Percentiles rank a stretch among this genome's conserved stretches.
Evolutionary conservation across 1,284 basidiomycete genomes (phyloP).

Genomic region (Ceratobasidium sp.): DNA sequence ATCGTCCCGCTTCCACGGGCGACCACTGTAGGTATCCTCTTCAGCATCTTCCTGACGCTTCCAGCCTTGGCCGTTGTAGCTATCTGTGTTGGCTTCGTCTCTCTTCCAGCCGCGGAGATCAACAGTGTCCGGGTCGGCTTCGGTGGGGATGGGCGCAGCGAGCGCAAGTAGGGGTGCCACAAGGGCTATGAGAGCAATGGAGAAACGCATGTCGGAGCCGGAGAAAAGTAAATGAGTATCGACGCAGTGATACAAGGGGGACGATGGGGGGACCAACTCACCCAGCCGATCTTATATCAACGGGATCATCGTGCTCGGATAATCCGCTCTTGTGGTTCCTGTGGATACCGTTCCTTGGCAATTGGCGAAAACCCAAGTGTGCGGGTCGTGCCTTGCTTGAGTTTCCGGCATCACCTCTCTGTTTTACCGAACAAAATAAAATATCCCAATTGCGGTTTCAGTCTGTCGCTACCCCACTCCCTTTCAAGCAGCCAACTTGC

Average conservation of each 20-base stretch:
- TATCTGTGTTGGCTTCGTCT: neutral
- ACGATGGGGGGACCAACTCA: neutral
- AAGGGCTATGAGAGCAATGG: neutral
- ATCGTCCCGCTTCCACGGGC: neutral
- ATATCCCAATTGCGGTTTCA: neutral
- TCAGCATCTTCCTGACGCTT: neutral
- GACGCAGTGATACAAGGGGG: conserved; percentile 9
- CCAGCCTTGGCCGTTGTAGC: neutral
- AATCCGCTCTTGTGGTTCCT: conserved; percentile 19
- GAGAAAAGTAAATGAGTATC: conserved; percentile 8
- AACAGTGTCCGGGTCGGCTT: neutral
- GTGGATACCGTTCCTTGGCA: conserved; percentile 30
- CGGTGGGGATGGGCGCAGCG: conserved; percentile 16
- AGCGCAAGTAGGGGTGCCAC: neutral
- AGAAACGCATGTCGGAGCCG: conserved; percentile 18
- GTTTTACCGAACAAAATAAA: neutral
- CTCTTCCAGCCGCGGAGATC: neutral
- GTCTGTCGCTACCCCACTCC: too few species aligned
- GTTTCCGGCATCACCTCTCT: neutral
- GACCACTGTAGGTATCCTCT: neutral
- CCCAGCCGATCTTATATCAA: neutral
- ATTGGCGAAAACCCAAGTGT: conserved; percentile 10
- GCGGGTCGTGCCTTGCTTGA: conserved; percentile 12
- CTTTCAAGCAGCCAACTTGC: too few species aligned
- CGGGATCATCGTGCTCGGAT: neutral